Evolutionary conservation across 116 monocot genomes (phyloP).

Genomic region (Iris pallida): DNA sequence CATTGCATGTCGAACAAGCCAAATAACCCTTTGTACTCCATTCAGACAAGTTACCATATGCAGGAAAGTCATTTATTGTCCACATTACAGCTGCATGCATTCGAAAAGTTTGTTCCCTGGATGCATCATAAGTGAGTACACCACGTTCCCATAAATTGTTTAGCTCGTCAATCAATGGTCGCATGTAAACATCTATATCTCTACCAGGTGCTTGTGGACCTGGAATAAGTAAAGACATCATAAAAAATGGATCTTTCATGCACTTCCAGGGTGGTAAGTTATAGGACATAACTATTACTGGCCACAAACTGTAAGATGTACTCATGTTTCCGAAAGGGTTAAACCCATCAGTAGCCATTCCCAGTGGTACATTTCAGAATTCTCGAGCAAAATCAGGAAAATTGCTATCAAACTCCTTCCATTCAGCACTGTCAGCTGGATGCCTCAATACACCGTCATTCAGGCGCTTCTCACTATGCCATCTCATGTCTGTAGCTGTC

Average conservation of each 20-base stretch:
- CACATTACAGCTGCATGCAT: slow-evolving; percentile 1
- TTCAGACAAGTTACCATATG: slow-evolving; percentile 3
- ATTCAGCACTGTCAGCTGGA: neutral
- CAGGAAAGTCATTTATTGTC: slow-evolving; percentile 7
- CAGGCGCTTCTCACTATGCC: neutral
- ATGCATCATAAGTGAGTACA: slow-evolving; percentile 11
- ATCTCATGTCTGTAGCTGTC: slow-evolving; percentile 1
- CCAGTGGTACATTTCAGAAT: neutral
- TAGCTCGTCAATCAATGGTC: slow-evolving; percentile 12
- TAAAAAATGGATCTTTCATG: slow-evolving; percentile 10
- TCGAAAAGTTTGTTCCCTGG: neutral
- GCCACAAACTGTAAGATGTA: slow-evolving; percentile 2
- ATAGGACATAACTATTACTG: neutral
- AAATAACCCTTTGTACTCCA: slow-evolving; percentile 4
- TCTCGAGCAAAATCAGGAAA: neutral
- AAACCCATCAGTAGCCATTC: slow-evolving; percentile 8
- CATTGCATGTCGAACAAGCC: slow-evolving; percentile 1
- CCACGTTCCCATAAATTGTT: neutral
- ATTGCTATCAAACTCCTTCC: neutral
- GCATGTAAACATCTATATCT: slow-evolving; percentile 13
- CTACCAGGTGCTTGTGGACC: slow-evolving; percentile 5
- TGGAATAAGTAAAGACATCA: slow-evolving; percentile 17
- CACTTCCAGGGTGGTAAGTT: slow-evolving; percentile 15
- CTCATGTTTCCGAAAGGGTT: slow-evolving; percentile 2
- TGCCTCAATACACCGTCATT: neutral